Percentiles rank a stretch among this genome's conserved stretches.
These are phyloP conservation scores for Epithemia pelagica DNA, from an alignment of 108 stramenopile genomes.

Conservation along the genomic window DNA sequence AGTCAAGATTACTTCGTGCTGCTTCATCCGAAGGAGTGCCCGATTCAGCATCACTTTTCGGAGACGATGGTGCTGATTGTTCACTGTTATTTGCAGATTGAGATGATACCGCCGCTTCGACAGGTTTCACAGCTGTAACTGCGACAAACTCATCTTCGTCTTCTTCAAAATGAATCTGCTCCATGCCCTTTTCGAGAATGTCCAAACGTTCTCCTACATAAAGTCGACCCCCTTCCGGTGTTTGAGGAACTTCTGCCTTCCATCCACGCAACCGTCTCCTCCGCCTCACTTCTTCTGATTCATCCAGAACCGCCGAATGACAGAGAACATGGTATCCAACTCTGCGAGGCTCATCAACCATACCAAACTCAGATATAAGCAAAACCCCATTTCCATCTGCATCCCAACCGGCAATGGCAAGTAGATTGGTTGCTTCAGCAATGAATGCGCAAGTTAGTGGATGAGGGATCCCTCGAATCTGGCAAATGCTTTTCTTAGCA, in stretches of 20 bases:
- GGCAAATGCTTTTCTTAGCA: constrained; percentile 52
- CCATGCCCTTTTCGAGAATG: constrained; percentile 34
- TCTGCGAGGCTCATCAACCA: constrained; percentile 38
- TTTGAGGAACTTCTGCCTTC: constrained; percentile 22
- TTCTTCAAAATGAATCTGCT: constrained; percentile 48
- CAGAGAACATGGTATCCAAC: constrained; percentile 46
- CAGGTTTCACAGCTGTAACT: constrained; percentile 11
- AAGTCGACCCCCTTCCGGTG: constrained; percentile 28
- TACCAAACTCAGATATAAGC: constrained; percentile 60
- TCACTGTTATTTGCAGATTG: background rate
- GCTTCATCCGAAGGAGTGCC: background rate
- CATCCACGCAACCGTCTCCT: constrained; percentile 38
- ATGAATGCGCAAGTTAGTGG: constrained; percentile 76
- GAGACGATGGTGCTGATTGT: background rate
- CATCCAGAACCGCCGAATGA: constrained; percentile 35
- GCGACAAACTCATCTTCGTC: constrained; percentile 52
- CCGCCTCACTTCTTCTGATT: constrained; percentile 43
- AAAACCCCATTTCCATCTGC: constrained; percentile 83
- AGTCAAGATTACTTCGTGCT: constrained; percentile 5
- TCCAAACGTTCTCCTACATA: constrained; percentile 41
- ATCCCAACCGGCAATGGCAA: constrained; percentile 78
- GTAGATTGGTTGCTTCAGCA: constrained; percentile 56
- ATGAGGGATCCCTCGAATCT: constrained; percentile 74
- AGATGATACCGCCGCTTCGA: background rate
- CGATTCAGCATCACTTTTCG: background rate